These are phyloP conservation scores for Polyporus arcularius DNA, from an alignment of 768 basidiomycete species.

Conservation along the genomic window DNA sequence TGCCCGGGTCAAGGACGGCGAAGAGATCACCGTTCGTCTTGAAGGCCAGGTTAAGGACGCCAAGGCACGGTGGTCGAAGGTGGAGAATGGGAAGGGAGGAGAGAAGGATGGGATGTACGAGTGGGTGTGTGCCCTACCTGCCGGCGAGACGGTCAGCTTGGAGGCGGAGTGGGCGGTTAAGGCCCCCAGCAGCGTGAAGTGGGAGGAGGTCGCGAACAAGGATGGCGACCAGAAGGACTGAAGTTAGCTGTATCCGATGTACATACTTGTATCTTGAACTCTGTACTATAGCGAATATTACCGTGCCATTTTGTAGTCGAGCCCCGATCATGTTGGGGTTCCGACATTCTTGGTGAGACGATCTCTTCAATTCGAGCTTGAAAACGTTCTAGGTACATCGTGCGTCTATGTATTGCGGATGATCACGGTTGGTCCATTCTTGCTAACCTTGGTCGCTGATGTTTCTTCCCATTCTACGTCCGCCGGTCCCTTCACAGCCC, in stretches of 20 bases:
- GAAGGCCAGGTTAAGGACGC: slow-evolving; percentile 35
- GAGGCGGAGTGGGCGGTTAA: slow-evolving; percentile 57
- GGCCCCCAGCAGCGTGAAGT: slow-evolving; percentile 35
- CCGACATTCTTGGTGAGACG: too few species aligned
- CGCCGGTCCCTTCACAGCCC: slow-evolving; percentile 49
- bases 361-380: too few species aligned
- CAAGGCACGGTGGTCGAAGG: slow-evolving; percentile 37
- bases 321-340: too few species aligned
- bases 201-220: slow-evolving; percentile 19
- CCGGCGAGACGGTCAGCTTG: slow-evolving; percentile 43
- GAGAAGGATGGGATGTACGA: slow-evolving; percentile 59
- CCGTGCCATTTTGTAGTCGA: too few species aligned
- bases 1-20: slow-evolving; percentile 44
- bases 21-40: slow-evolving; percentile 39
- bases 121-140: slow-evolving; percentile 50
- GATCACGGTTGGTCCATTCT: too few species aligned
- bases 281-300: too few species aligned
- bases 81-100: slow-evolving; percentile 46
- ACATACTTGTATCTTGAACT: too few species aligned
- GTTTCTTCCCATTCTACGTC: slow-evolving; percentile 29
- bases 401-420: too few species aligned
- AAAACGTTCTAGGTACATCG: too few species aligned
- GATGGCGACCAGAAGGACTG: too few species aligned
- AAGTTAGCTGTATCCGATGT: too few species aligned
- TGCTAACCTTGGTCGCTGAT: too few species aligned